Conservation (phyloP, 371 early-diverging fungal genomes). For the Smittium culicis region DNA sequence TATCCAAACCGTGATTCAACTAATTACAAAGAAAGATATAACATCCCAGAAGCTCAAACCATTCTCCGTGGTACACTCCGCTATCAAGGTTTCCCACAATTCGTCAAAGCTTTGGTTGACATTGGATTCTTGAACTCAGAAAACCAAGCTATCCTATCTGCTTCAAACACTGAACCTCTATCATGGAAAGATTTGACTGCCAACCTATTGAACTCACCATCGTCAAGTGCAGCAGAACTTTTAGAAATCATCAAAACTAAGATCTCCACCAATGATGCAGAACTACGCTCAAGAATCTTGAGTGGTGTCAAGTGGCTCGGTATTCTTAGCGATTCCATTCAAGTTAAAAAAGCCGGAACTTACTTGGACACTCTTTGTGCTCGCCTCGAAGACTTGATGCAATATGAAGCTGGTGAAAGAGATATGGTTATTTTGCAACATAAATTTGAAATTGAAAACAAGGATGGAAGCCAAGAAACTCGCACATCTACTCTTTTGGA, state of each 20-base stretch:
- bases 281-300: constrained; percentile 30
- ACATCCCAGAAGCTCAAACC: constrained; percentile 88
- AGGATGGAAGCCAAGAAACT: constrained; percentile 60
- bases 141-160: constrained; percentile 33
- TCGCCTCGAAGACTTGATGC: constrained; percentile 84
- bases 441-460: constrained; percentile 77
- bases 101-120: constrained; percentile 81
- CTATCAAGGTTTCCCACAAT: constrained; percentile 59
- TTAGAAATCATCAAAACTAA: constrained; percentile 35
- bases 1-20: constrained; percentile 97
- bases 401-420: constrained; percentile 79
- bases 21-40: constrained; percentile 82
- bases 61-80: constrained; percentile 87
- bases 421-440: constrained; percentile 97
- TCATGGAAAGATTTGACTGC: constrained; percentile 57
- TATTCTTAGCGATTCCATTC: constrained; percentile 44
- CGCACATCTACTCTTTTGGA: constrained; percentile 82
- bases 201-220: constrained; percentile 37
- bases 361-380: constrained; percentile 89
- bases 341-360: constrained; percentile 55
- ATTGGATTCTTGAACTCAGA: constrained; percentile 80
- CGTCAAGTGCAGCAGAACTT: constrained; percentile 32
- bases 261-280: constrained; percentile 36
- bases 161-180: constrained; percentile 39
- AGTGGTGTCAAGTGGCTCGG: constrained; percentile 75